Evolutionary conservation across 192 early-diverging fungal genomes (phyloP).

Genomic region (Dissophora ornata): DNA sequence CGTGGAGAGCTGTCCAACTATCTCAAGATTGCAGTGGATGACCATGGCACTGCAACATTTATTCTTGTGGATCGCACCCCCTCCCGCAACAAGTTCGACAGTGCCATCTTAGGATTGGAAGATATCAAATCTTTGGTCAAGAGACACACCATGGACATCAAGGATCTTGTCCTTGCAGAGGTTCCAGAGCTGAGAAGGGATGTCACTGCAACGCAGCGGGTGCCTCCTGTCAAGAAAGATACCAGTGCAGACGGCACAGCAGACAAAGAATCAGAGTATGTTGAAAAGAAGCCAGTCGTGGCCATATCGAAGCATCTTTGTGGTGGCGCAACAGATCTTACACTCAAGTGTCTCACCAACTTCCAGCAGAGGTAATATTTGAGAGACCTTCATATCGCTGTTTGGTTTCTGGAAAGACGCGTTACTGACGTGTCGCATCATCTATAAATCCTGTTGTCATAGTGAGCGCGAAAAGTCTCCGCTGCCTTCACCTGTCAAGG

Average conservation of each 20-base stretch:
- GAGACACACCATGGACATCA: slow-evolving; percentile 83
- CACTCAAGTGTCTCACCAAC: slow-evolving; percentile 76
- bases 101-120: slow-evolving; percentile 44
- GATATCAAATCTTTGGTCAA: slow-evolving; percentile 61
- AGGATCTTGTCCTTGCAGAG: slow-evolving; percentile 80
- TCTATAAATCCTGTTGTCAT: too few relatives aligned
- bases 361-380: slow-evolving; percentile 39
- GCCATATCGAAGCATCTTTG: slow-evolving; percentile 92
- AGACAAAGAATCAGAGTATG: slow-evolving; percentile 20
- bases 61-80: slow-evolving; percentile 83
- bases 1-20: slow-evolving; percentile 69
- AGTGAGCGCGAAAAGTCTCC: slow-evolving; percentile 13
- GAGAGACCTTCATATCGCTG: neutral
- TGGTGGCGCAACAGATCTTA: slow-evolving; percentile 90
- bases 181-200: slow-evolving; percentile 56
- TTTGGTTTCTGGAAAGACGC: too few relatives aligned
- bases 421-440: too few relatives aligned
- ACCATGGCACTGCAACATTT: slow-evolving; percentile 58
- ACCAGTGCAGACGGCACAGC: neutral
- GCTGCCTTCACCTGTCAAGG: slow-evolving; percentile 62
- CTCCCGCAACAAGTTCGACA: slow-evolving; percentile 79
- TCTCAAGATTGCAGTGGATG: slow-evolving; percentile 59
- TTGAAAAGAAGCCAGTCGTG: slow-evolving; percentile 68
- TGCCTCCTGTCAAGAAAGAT: slow-evolving; percentile 16
- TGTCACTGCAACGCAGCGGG: slow-evolving; percentile 44